A percentile compares a stretch with the other conserved stretches of the same genome.
These are phyloP conservation scores for Boletus huronensis DNA, from an alignment of 768 basidiomycete genomes.

Conservation along the genomic window DNA sequence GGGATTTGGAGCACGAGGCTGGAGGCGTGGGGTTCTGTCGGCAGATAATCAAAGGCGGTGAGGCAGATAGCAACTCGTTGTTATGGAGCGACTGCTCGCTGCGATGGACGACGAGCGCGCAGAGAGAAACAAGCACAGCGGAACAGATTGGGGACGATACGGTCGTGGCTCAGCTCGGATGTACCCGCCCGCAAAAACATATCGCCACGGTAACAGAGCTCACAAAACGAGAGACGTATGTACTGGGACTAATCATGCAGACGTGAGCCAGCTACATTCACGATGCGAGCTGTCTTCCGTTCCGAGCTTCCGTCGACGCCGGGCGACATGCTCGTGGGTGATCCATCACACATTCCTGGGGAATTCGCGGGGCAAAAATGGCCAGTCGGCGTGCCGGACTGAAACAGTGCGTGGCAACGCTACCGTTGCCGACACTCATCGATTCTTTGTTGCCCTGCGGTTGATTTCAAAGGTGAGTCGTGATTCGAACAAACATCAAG, in stretches of 20 bases:
- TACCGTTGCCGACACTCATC: conserved; percentile 2
- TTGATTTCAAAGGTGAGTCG: conserved; percentile 1
- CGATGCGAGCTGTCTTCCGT: neutral
- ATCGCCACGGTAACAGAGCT: conserved; percentile 31
- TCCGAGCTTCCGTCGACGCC: neutral
- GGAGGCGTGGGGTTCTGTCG: neutral
- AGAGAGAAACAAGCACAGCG: neutral
- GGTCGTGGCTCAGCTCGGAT: conserved; percentile 24
- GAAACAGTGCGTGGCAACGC: neutral
- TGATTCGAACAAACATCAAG: neutral
- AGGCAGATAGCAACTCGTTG: neutral
- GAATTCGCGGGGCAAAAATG: neutral
- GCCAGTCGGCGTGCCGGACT: neutral
- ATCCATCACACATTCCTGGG: neutral
- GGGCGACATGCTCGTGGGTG: neutral
- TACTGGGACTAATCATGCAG: neutral
- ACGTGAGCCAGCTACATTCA: neutral
- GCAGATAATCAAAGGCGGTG: neutral
- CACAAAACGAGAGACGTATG: neutral
- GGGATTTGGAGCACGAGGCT: conserved; percentile 18
- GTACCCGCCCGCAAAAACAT: conserved; percentile 25
- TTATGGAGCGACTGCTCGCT: conserved; percentile 3
- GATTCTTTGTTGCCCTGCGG: conserved; percentile 41
- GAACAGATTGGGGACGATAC: neutral
- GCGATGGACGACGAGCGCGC: conserved; percentile 5